Evolutionary conservation across 2,329 filamentous ascomycete species (phyloP).

Genomic region (Pestalotiopsis sp.): DNA sequence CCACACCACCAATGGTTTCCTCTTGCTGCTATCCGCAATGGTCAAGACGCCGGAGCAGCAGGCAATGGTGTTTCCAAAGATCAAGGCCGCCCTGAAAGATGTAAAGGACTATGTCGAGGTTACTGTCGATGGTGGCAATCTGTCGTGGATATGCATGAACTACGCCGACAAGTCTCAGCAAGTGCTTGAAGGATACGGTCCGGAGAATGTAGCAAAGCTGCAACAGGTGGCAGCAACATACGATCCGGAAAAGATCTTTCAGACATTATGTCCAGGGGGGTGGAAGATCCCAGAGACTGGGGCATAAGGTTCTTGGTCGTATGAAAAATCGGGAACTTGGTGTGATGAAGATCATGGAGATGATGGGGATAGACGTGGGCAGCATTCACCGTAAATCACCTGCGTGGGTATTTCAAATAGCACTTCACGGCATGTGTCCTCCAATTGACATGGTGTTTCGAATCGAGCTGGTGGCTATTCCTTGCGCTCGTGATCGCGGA

Average conservation of each 20-base stretch:
- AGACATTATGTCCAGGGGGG: conserved; percentile 22
- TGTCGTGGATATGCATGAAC: conserved; percentile 27
- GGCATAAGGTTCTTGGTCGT: too few relatives aligned
- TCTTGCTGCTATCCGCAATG: conserved; percentile 20
- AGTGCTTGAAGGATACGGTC: conserved; percentile 26
- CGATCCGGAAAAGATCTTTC: conserved; percentile 26
- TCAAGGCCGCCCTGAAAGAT: conserved; percentile 17
- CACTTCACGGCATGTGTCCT: too few relatives aligned
- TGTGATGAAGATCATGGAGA: too few relatives aligned
- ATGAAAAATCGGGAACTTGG: too few relatives aligned
- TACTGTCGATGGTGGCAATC: conserved; percentile 13
- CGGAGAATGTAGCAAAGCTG: conserved; percentile 25
- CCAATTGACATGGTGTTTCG: too few relatives aligned
- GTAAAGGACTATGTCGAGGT: conserved; percentile 20
- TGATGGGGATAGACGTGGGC: too few relatives aligned
- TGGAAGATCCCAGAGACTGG: conserved; percentile 18
- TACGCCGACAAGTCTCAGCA: conserved; percentile 29
- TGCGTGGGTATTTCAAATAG: too few relatives aligned
- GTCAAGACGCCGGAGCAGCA: conserved; percentile 22
- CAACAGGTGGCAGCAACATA: conserved; percentile 36
- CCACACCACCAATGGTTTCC: conserved; percentile 19
- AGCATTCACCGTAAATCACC: too few relatives aligned
- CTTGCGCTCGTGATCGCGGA: too few relatives aligned
- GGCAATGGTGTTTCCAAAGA: conserved; percentile 18
- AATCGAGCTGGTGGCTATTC: too few relatives aligned